Evolutionary conservation across 257 asterid species (phyloP).

Genomic region (Mentha longifolia): DNA sequence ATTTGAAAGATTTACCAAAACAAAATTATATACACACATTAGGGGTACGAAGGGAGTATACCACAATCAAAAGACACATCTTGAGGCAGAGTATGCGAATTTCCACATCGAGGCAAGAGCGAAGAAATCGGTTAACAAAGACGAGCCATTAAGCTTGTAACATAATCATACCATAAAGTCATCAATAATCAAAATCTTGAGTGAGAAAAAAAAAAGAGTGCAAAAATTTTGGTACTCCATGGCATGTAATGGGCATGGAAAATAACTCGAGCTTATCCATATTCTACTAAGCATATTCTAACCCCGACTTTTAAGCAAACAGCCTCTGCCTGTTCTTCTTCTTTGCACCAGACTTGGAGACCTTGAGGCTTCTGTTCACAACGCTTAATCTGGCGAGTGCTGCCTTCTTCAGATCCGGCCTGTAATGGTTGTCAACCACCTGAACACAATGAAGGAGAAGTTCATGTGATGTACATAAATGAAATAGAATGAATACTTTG

Average conservation of each 20-base stretch:
- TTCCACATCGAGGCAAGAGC: too few species aligned
- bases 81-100: too few species aligned
- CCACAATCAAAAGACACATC: too few species aligned
- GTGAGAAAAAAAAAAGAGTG: slow-evolving; percentile 3
- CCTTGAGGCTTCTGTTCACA: slow-evolving; percentile 88
- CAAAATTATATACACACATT: too few species aligned
- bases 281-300: slow-evolving; percentile 26
- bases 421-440: slow-evolving; percentile 81
- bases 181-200: neutral
- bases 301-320: slow-evolving; percentile 35
- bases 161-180: neutral
- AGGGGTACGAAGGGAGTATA: too few species aligned
- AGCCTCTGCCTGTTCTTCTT: slow-evolving; percentile 93
- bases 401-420: slow-evolving; percentile 94
- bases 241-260: slow-evolving; percentile 9
- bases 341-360: slow-evolving; percentile 88
- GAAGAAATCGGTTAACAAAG: neutral
- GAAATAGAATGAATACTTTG: neutral
- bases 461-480: neutral
- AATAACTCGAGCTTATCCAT: neutral
- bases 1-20: too few species aligned
- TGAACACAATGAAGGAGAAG: slow-evolving; percentile 32
- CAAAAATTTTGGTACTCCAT: slow-evolving; percentile 31
- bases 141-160: neutral
- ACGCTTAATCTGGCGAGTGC: slow-evolving; percentile 87